phyloP scores from a whole-genome alignment of 768 basidiomycete genomes.

The Suillus decipiens region DNA sequence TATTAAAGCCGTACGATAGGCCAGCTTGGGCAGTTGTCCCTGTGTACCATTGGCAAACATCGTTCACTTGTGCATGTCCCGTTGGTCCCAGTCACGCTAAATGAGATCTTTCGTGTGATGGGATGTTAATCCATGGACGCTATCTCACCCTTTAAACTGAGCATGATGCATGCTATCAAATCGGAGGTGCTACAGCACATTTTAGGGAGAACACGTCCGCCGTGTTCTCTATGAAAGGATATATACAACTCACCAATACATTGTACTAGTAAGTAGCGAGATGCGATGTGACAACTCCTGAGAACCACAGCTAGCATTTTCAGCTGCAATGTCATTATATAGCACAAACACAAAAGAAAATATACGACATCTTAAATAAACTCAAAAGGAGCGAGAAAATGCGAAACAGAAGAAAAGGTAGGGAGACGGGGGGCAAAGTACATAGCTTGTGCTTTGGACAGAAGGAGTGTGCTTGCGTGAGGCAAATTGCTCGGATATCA shows the following conservation, averaged over 20 bases:
- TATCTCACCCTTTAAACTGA: neutral
- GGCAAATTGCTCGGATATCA: conserved; percentile 27
- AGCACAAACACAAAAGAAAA: conserved; percentile 39
- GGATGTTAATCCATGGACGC: neutral
- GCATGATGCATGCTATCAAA: neutral
- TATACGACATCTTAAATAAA: conserved; percentile 38
- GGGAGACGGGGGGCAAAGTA: conserved; percentile 28
- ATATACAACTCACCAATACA: neutral
- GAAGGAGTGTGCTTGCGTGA: conserved; percentile 26
- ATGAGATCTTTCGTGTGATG: neutral
- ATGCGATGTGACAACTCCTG: neutral
- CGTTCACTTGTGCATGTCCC: neutral
- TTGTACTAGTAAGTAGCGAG: neutral
- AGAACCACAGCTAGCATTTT: conserved; percentile 13
- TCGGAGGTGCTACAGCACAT: neutral
- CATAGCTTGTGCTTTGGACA: conserved; percentile 32
- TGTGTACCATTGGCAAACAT: neutral
- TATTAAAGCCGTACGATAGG: no score
- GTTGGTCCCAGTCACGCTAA: neutral
- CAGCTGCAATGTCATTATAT: conserved; percentile 39
- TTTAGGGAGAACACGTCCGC: neutral
- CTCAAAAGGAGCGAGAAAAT: conserved; percentile 23
- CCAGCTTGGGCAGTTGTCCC: no score
- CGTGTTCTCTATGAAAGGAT: neutral
- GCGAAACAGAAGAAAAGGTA: conserved; percentile 15